Percentiles rank a stretch among this genome's conserved stretches.
These are phyloP conservation scores for Fraxinus paxiana DNA, from an alignment of 305 asterid species.

Conservation along the genomic window DNA sequence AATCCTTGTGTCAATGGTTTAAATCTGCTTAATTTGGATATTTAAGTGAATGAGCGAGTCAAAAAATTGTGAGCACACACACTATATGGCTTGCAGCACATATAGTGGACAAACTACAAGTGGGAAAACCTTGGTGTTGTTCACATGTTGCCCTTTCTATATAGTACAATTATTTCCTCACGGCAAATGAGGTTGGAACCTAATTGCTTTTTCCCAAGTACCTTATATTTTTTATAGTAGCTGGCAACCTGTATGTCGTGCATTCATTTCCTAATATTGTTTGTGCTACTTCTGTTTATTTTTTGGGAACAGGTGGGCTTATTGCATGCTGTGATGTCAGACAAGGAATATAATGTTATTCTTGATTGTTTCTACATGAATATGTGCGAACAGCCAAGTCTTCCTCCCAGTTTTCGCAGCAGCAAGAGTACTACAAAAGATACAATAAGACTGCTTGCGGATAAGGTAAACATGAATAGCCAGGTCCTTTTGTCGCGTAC, in stretches of 20 bases:
- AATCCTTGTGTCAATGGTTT: background rate
- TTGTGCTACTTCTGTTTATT: constrained; percentile 8
- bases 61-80: background rate
- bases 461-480: constrained; percentile 82
- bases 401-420: constrained; percentile 89
- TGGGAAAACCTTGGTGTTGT: background rate
- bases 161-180: background rate
- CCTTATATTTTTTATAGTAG: constrained; percentile 18
- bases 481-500: constrained; percentile 93
- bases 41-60: background rate
- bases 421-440: constrained; percentile 74
- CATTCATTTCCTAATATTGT: constrained; percentile 8
- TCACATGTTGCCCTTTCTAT: background rate
- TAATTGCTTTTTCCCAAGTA: background rate
- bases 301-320: constrained; percentile 69
- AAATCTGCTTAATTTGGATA: background rate
- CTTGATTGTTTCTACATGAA: constrained; percentile 83
- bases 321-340: constrained; percentile 81
- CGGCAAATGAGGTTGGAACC: background rate
- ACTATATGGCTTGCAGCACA: background rate
- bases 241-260: constrained; percentile 16
- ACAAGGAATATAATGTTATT: constrained; percentile 78
- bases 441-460: constrained; percentile 77
- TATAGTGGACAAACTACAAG: background rate
- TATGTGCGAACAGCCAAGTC: constrained; percentile 68